These are phyloP conservation scores for apple (Malus domestica) DNA, from an alignment of 306 rosid genomes.

Conservation along the genomic window DNA sequence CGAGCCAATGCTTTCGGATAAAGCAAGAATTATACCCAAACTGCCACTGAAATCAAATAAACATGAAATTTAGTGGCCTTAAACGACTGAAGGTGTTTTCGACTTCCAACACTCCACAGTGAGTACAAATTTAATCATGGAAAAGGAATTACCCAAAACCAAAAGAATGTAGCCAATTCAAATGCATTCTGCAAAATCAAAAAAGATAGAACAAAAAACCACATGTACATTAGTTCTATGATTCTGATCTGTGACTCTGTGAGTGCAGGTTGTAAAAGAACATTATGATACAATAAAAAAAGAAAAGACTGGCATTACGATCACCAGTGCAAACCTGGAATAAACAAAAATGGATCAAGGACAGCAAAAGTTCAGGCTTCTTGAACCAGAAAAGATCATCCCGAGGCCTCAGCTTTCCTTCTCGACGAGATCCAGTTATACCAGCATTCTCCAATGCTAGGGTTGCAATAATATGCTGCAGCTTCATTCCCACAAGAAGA, in stretches of 20 bases:
- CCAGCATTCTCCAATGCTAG: conserved; percentile 83
- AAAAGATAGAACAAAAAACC: background rate
- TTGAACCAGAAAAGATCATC: conserved; percentile 98
- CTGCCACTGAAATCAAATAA: conserved; percentile 74
- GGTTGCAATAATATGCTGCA: conserved; percentile 90
- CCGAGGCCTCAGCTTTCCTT: conserved; percentile 78
- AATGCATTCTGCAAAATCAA: conserved; percentile 74
- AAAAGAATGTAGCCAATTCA: conserved; percentile 94
- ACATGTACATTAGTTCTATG: background rate
- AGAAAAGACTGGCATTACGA: background rate
- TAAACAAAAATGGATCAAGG: conserved; percentile 90
- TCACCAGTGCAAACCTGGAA: conserved; percentile 61
- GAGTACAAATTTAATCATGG: conserved; percentile 9
- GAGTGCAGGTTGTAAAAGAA: background rate
- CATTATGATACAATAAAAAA: background rate
- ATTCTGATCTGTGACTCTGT: background rate
- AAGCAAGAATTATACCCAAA: conserved; percentile 88
- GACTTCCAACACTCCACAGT: background rate
- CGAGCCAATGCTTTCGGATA: conserved; percentile 61
- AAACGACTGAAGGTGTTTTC: background rate
- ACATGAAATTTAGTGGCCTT: conserved; percentile 17
- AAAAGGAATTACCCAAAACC: conserved; percentile 88
- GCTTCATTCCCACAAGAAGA: conserved; percentile 87
- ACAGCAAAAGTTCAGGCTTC: conserved; percentile 78
- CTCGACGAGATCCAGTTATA: conserved; percentile 46